Base-by-base conservation (phyloP, 1,284 basidiomycete genomes). In the Xerocomus amazonicus region DNA sequence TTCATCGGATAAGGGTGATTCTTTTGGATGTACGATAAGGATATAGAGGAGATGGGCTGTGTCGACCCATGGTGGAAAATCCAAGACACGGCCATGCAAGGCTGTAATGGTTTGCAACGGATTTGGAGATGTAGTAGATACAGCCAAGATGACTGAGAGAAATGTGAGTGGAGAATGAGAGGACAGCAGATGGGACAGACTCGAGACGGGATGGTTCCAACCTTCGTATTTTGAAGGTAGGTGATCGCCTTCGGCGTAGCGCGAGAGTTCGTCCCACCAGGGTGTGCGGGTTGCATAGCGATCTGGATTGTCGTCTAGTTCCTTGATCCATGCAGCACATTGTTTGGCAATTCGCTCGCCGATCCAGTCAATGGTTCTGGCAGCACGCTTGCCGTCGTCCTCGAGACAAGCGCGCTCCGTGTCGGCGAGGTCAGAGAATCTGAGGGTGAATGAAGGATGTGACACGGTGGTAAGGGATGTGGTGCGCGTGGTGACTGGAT, bases 261-360 rank as follows among this genome's bases (percentile, higher is more conserved):
- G 74, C 59, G 76, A 75, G 31, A 91, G 72, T 63, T 91, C 88
- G 55, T 89, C 84, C 89, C 89, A 91, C 88, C 88, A 91, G 3
- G 87, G 88, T 10, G 84, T 81, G 47, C 77, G 73, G 33, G 70
- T 56, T 4, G 67, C 62, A 46, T 78, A 70, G 35, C 66, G 70
- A 41, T 73, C 73, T 2, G 66, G 70, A 9, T 64, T 50, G 41
- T 65, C 71, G 50, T 80, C 75, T 29, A 78, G 57, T 57, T 85
- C 78, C 55, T 79, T 78, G 19, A 87, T 75, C 88, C 89, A 91
- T 59, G 73, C 77, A 14, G 76, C 65, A 51, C 80, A 83, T 52
- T 79, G 74, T 50, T 73, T 75, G 27, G 73, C 68, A 43, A 90
- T 80, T 43, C 89, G 80, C 14, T 79, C 78, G 40, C 83, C 77